These are phyloP conservation scores for Populus hybrid DNA, from an alignment of 441 rosid genomes.

Conservation along the genomic window DNA sequence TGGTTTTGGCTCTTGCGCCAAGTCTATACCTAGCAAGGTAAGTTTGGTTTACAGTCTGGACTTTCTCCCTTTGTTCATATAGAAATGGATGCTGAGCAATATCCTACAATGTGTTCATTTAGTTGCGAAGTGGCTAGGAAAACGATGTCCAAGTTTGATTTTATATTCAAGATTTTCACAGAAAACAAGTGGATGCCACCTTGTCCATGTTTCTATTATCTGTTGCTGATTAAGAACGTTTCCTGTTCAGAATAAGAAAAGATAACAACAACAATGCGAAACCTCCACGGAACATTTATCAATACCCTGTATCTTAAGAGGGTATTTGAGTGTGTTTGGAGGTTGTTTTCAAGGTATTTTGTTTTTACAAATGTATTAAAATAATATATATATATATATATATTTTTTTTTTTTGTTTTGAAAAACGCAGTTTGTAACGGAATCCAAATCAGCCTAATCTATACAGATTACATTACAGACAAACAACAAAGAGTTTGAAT, in stretches of 20 bases:
- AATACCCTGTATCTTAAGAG: no score
- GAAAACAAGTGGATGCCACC: not conserved
- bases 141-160: not conserved
- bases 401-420: no score
- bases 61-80: not conserved
- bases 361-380: accelerated
- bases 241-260: not conserved
- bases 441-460: not conserved
- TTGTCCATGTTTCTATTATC: not conserved
- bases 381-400: no score
- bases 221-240: not conserved
- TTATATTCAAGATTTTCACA: not conserved
- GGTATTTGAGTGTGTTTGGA: no score
- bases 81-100: not conserved
- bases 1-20: not conserved
- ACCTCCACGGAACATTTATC: no score
- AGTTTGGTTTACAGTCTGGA: not conserved
- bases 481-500: no score
- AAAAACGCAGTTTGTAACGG: no score
- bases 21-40: not conserved
- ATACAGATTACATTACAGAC: no score
- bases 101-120: not conserved
- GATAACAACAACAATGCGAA: not conserved
- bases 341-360: no score
- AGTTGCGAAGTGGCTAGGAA: not conserved